Evolutionary conservation across 1,284 basidiomycete genomes (phyloP).

Genomic region (Boletus hoseneyae): DNA sequence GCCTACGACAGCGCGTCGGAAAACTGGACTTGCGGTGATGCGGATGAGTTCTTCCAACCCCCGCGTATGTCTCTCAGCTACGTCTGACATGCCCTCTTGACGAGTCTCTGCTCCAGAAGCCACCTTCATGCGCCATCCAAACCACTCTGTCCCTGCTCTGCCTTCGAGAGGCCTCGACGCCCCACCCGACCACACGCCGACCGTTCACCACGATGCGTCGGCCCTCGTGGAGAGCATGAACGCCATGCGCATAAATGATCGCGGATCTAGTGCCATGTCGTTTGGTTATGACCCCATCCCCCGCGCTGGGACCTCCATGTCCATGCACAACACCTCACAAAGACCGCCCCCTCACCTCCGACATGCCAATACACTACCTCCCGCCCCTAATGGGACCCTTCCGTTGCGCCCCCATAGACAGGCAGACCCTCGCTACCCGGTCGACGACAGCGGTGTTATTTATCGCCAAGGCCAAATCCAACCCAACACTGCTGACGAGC

Average conservation of each 20-base stretch:
- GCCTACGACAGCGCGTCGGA: constrained; percentile 31
- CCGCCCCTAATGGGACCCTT: constrained; percentile 12
- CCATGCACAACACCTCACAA: constrained; percentile 22
- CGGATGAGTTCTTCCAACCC: constrained; percentile 19
- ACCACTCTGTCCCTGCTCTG: constrained; percentile 28
- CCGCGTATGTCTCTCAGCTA: constrained; percentile 18
- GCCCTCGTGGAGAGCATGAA: constrained; percentile 29
- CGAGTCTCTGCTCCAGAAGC: constrained; percentile 11
- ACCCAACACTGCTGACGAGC: constrained; percentile 11
- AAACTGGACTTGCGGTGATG: not conserved
- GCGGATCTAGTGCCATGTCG: constrained; percentile 20
- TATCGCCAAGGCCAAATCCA: constrained; percentile 14
- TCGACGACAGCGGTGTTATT: constrained; percentile 23
- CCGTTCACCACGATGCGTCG: constrained; percentile 17
- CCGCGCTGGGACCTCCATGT: constrained; percentile 35
- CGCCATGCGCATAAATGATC: constrained; percentile 29
- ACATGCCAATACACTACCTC: constrained; percentile 28
- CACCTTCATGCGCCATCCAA: constrained; percentile 26
- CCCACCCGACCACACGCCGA: constrained; percentile 14
- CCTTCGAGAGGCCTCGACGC: constrained; percentile 19
- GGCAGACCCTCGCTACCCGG: constrained; percentile 18
- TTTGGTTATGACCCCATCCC: constrained; percentile 28
- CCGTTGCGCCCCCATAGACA: constrained; percentile 19
- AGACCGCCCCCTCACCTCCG: constrained; percentile 21
- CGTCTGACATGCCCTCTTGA: constrained; percentile 13